Base-by-base conservation (phyloP, 371 early-diverging fungal genomes). In the Mucor velutinosus region DNA sequence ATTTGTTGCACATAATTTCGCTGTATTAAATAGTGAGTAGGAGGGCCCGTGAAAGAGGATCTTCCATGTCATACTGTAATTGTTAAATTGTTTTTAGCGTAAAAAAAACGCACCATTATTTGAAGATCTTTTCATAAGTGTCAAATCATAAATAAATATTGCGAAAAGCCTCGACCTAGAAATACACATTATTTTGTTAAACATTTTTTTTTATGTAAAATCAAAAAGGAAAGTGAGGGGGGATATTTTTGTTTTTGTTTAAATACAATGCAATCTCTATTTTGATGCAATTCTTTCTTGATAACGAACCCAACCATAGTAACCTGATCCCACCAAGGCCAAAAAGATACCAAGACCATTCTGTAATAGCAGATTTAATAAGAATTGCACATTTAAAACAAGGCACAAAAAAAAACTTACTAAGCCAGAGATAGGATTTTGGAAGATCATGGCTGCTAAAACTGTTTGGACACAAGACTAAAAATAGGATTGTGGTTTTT, bases 281-380 rank as follows among this genome's bases (percentile, higher is more conserved):
- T 41, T 61, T 76, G 80, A 65, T 8, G 77, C 58, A 32, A 77
- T 69, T 79, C 90, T 81, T 66, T 91, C 89, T 66, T 82, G 78
- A 67, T 90, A 91, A 21, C 90, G 86, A 30, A 91, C 87, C 79
- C 83, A 90, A 49, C 89, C 86, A 70, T 91, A 91, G 67, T 86
- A 72, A 21, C 88, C 85, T 4, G 90, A 90, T 45, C 91, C 91
- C 51, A 88, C 76, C 39, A 91, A 75, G 37, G 89, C 87, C 69
- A 91, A 77, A 27, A 89, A 64, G 66, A 91, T 91, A 67, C 91
- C 91, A 57, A 87, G 75, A 7, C 81, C 89, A 70, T 90, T 91
- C 89, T 89, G 60, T 39, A 49, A 70, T 30, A 62, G 43, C n/a
- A 45, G 30, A 58, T 47, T 60, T 67, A 43, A 61, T 58, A 19